A percentile compares a stretch with the other conserved stretches of the same genome.
These are phyloP conservation scores for Epichloe elymi DNA, from an alignment of 2,329 filamentous ascomycete genomes.

Conservation along the genomic window DNA sequence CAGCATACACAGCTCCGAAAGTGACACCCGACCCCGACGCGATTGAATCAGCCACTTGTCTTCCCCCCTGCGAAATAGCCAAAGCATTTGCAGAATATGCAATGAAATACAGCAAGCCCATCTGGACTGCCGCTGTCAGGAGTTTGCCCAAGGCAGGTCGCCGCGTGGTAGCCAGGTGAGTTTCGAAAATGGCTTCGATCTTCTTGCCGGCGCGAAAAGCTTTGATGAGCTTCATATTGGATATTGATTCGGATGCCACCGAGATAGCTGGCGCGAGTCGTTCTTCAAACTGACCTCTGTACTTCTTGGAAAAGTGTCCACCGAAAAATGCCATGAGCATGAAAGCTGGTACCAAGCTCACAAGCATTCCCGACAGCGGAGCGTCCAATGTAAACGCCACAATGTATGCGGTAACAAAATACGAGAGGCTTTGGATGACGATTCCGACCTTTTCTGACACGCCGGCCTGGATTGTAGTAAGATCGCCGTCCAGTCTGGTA, in stretches of 20 bases:
- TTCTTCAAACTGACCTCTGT: constrained; percentile 28
- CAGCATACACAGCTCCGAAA: constrained; percentile 37
- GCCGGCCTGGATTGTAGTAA: constrained; percentile 45
- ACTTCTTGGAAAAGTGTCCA: constrained; percentile 35
- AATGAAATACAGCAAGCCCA: constrained; percentile 53
- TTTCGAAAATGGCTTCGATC: constrained; percentile 28
- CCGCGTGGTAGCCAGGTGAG: constrained; percentile 31
- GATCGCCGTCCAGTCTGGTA: constrained; percentile 43
- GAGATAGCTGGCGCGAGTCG: constrained; percentile 36
- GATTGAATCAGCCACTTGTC: constrained; percentile 20
- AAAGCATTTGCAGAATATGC: constrained; percentile 51
- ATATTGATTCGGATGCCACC: constrained; percentile 41
- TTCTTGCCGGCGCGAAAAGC: constrained; percentile 39
- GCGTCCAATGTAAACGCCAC: constrained; percentile 33
- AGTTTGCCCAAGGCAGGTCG: constrained; percentile 42
- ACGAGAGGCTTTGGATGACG: constrained; percentile 30
- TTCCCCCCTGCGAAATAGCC: constrained; percentile 53
- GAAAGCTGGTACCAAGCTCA: constrained; percentile 42
- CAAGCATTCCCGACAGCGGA: constrained; percentile 42
- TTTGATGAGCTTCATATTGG: constrained; percentile 24
- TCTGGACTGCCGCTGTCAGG: constrained; percentile 38
- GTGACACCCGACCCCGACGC: constrained; percentile 24
- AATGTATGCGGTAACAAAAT: constrained; percentile 41
- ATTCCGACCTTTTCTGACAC: constrained; percentile 53
- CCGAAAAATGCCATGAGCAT: constrained; percentile 40